Base-by-base conservation (phyloP, 768 basidiomycete genomes). In the Sarcodon aspratus region DNA sequence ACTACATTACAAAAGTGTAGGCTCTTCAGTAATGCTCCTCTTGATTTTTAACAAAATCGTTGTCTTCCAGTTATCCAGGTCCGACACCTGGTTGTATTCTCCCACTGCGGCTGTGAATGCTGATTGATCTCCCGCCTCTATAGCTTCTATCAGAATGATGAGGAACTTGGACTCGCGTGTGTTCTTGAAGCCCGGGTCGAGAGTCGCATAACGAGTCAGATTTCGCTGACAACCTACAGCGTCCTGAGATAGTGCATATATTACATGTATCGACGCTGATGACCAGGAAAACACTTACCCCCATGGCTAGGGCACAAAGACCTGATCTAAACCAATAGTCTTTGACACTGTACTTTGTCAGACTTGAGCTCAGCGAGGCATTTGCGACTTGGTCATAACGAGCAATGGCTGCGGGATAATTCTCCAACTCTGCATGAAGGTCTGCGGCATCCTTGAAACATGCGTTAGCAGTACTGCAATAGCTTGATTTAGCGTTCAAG, bases 311-410 rank as follows among this genome's bases (percentile, higher is more conserved):
- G 12, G 86, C 86, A 62, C 96, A 98, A 17, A 99, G 69, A 33
- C 79, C 79, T 3, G 92, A 76, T 57, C 82, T 75, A 34, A 98
- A 72, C 91, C 93, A 98, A 60, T 95, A 95, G 56, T 98, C 96
- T 69, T 98, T 97, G 57, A 97, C 96, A 53, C 87, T 92, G 69
- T 97, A 99, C 65, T 92, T 93, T n/a, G 96, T 98, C 57, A 98
- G 67, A 8, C 83, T 71, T 15, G 87, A 90, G 0, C 67, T 67
- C 38, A 97, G 72, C 8, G 85, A 88, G 60, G 86, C 82, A 53
- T 84, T 74, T 5, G 92, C 95, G 42, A 98, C 94, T 59, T 84
- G 80, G 59, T 93, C 88, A 57, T 95, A 99, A 51, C 82, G 82
- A 52, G 80, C 72, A 57, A 97, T 91, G 10, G 96, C 94, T 54